Evolutionary conservation across 495 filamentous ascomycete species (phyloP).

Genomic region (Friedmanniomyces simplex): DNA sequence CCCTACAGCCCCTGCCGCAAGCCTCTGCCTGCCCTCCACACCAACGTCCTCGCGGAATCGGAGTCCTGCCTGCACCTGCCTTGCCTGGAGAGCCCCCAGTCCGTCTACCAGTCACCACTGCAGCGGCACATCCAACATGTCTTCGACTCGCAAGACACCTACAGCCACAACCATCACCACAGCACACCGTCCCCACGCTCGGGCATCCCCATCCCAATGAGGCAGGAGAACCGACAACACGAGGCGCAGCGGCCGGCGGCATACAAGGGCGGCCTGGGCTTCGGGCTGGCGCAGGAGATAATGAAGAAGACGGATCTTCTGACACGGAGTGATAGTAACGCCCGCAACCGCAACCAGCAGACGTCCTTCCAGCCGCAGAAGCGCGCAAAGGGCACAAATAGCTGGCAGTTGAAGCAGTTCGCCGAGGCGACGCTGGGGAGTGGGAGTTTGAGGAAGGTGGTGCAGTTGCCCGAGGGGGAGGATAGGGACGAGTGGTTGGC

Average conservation of each 20-base stretch:
- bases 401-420: constrained; percentile 94
- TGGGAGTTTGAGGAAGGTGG: constrained; percentile 88
- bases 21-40: constrained; percentile 30
- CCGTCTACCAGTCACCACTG: constrained; percentile 18
- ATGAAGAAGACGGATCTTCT: constrained; percentile 29
- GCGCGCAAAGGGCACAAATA: constrained; percentile 77
- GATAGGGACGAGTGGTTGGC: constrained; percentile 96
- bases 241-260: constrained; percentile 7
- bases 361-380: constrained; percentile 80
- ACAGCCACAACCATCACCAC: not conserved
- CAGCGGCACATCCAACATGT: constrained; percentile 16
- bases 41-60: constrained; percentile 26
- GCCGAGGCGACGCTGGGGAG: constrained; percentile 93
- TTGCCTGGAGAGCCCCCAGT: constrained; percentile 10
- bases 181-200: not conserved
- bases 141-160: not conserved
- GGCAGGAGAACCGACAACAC: constrained; percentile 3
- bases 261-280: constrained; percentile 5
- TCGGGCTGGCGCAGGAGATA: constrained; percentile 4
- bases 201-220: constrained; percentile 8
- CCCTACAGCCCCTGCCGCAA: constrained; percentile 27
- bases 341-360: constrained; percentile 65
- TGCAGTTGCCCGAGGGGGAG: constrained; percentile 92
- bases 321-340: constrained; percentile 54
- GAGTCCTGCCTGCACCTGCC: constrained; percentile 25